Evolutionary conservation across 371 early-diverging fungal genomes (phyloP), one percentile per base, ranked within the genome.

Genomic region (Mucor irregularis): DNA sequence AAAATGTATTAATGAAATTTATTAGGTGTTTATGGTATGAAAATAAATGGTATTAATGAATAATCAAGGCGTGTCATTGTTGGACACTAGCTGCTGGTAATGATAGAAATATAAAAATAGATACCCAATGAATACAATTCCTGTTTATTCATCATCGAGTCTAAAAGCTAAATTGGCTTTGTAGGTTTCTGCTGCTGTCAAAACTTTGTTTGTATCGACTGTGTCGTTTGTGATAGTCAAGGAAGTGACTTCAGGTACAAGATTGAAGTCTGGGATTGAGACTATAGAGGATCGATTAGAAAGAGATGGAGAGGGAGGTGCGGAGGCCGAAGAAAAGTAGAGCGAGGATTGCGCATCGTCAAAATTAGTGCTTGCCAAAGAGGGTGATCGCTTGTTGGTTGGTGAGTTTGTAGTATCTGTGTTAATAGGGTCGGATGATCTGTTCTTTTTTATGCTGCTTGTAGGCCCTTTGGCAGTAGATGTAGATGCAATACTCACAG

Each of bases 271-370:
- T 16, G 62, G 62, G 3, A 58, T 52, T 10, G 59, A 58, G 11
- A 52, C 52, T 4, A 50, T 26, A n/a, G 62, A 61, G 5, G 62
- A 61, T 3, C 29, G 21, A 17, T 43, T 54, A 1, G 57, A 57
- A 11, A 21, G 19, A 4, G 34, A 19, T 28, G 47, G 47, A 26
- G 59, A 58, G 5, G 35, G n/a, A 29, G 51, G 42, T 5, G 50
- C 35, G 5, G 58, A 57, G 2, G 34, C 29, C 0, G 58, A 57
- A n/a, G 59, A 58, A 29, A 52, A 58, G 16, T 58, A 58, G 1
- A 45, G 16, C 0, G 53, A 58, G 7, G 59, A 58, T 25, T 58
- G 59, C 7, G 52, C 53, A 58, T 58, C 59, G 19, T 55, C 55
- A 44, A 33, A 53, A 14, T 14, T 40, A 4, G 58, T 58, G 29